A percentile compares a stretch with the other conserved stretches of the same genome.
These are phyloP conservation scores for Sphaerobolus stellatus DNA, from an alignment of 1,284 basidiomycete species.

Conservation along the genomic window DNA sequence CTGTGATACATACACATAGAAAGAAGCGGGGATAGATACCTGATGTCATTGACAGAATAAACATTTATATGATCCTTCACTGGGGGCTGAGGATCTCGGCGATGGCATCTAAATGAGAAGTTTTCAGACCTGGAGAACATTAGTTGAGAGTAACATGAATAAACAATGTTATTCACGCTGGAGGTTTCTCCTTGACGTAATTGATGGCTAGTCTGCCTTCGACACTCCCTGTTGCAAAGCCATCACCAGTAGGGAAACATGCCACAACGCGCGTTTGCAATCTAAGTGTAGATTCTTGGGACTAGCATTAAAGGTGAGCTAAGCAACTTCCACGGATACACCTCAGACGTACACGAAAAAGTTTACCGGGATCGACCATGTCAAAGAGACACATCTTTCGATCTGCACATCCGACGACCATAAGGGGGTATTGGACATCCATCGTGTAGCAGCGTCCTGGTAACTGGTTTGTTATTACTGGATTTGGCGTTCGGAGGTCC, in stretches of 20 bases:
- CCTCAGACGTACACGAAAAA: slow-evolving; percentile 38
- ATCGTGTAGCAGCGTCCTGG: slow-evolving; percentile 52
- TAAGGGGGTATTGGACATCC: slow-evolving; percentile 42
- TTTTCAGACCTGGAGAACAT: slow-evolving; percentile 26
- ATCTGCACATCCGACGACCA: slow-evolving; percentile 55
- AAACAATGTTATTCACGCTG: slow-evolving; percentile 19
- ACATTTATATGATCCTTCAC: slow-evolving; percentile 40
- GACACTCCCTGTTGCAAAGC: slow-evolving; percentile 55
- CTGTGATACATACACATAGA: background rate
- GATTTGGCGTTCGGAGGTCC: slow-evolving; percentile 43
- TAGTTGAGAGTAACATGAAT: background rate
- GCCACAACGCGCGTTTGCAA: slow-evolving; percentile 55
- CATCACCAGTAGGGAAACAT: slow-evolving; percentile 48
- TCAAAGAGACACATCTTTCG: slow-evolving; percentile 51
- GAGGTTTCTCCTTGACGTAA: slow-evolving; percentile 37
- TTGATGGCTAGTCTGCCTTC: slow-evolving; percentile 59
- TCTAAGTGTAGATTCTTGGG: slow-evolving; percentile 48
- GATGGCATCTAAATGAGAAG: slow-evolving; percentile 62
- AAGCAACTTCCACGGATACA: background rate
- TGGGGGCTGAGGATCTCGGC: slow-evolving; percentile 35
- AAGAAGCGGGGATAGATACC: slow-evolving; percentile 1
- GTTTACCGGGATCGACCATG: slow-evolving; percentile 42
- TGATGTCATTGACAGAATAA: slow-evolving; percentile 55
- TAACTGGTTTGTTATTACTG: slow-evolving; percentile 43
- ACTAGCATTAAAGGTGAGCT: slow-evolving; percentile 18